A percentile compares a stretch with the other conserved stretches of the same genome.
Conservation (phyloP, 768 basidiomycete genomes). For the Lentinula boryana region DNA sequence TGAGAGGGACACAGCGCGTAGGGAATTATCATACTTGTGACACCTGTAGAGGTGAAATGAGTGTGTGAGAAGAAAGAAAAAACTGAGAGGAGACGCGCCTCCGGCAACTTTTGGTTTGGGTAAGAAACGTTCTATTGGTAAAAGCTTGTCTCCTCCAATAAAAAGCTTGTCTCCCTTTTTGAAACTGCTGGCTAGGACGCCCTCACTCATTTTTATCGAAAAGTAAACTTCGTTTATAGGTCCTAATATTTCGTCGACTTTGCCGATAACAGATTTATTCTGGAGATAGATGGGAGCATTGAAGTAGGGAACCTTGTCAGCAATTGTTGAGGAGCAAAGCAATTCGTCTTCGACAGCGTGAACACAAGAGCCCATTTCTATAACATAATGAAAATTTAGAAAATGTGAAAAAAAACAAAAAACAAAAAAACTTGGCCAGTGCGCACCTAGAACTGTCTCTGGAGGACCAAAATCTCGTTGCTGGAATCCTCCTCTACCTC, state of each 20-base stretch:
- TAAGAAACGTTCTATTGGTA: constrained; percentile 94
- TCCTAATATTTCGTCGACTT: constrained; percentile 98
- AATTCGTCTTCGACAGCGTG: constrained; percentile 99
- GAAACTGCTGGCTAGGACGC: constrained; percentile 93
- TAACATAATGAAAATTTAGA: constrained; percentile 7
- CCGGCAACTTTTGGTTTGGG: constrained; percentile 89
- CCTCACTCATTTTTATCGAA: constrained; percentile 94
- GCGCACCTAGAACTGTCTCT: constrained; percentile 67
- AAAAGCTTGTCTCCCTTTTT: constrained; percentile 98
- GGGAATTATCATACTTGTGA: constrained; percentile 36
- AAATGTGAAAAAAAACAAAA: background rate
- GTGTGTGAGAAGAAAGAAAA: background rate
- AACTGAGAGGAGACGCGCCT: constrained; percentile 31
- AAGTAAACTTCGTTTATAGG: constrained; percentile 99
- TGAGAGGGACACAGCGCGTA: constrained; percentile 6
- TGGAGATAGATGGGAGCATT: constrained; percentile 97
- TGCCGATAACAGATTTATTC: constrained; percentile 94
- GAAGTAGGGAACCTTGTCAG: constrained; percentile 96
- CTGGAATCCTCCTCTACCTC: constrained; percentile 65
- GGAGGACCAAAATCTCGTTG: constrained; percentile 76
- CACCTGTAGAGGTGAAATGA: constrained; percentile 26
- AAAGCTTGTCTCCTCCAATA: constrained; percentile 93
- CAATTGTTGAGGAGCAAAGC: constrained; percentile 81
- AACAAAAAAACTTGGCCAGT: background rate
- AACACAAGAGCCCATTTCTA: constrained; percentile 89